phyloP scores from a whole-genome alignment of 306 rosid genomes.

The Neltuma alba region DNA sequence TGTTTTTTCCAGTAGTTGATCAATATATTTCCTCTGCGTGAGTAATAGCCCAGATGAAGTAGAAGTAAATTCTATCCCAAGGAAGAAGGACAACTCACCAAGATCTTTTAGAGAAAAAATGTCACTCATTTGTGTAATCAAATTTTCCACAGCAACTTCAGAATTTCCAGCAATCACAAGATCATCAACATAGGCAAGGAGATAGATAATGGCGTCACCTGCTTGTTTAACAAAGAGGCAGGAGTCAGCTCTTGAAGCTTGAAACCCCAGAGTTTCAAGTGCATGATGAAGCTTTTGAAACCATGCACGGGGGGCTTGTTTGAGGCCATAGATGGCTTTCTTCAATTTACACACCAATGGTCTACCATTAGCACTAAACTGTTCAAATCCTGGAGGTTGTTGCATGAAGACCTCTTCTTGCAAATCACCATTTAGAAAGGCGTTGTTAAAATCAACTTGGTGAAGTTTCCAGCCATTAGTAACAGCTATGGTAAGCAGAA shows the following conservation, averaged over 20 bases:
- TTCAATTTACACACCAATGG: neutral
- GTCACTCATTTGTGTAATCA: no score
- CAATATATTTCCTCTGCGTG: neutral
- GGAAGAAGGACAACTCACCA: neutral
- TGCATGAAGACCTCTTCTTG: neutral
- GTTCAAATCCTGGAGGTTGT: neutral
- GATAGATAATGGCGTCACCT: no score
- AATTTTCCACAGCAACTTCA: neutral
- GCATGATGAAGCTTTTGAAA: neutral
- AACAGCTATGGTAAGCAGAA: neutral
- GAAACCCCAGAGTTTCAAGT: fast-evolving
- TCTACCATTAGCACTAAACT: fast-evolving
- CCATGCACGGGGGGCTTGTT: neutral
- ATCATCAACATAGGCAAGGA: neutral
- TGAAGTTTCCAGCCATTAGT: neutral
- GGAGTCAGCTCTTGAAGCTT: neutral
- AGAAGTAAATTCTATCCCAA: neutral
- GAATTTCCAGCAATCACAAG: neutral
- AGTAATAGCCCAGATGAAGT: neutral
- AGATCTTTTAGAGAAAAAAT: neutral
- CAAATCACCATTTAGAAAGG: neutral
- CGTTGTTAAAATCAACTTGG: neutral
- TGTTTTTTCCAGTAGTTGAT: neutral
- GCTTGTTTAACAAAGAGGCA: neutral
- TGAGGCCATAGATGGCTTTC: neutral